Evolutionary conservation across 352 stramenopile genomes (phyloP).

Genomic region (Phytophthora sansomeana): DNA sequence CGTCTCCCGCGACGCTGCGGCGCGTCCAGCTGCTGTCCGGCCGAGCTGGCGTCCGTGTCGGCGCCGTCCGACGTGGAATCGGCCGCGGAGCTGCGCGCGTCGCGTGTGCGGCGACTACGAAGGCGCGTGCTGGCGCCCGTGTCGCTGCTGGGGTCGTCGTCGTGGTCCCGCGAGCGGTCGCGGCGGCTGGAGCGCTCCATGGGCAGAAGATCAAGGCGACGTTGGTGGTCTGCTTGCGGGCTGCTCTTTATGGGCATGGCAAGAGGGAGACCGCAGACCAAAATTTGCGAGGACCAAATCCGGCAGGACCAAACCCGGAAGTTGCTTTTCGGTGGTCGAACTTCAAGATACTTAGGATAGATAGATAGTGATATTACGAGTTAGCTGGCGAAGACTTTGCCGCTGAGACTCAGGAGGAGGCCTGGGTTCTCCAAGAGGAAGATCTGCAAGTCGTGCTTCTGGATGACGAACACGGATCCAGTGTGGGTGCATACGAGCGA

Average conservation of each 20-base stretch:
- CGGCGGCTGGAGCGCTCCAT: conserved; percentile 71
- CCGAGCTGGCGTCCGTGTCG: conserved; percentile 68
- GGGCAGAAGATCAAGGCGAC: not conserved
- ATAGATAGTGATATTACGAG: too few species aligned
- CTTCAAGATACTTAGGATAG: conserved; percentile 15
- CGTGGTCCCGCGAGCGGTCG: conserved; percentile 36
- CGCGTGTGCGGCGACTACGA: conserved; percentile 47
- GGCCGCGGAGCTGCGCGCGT: conserved; percentile 32
- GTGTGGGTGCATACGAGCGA: conserved; percentile 64
- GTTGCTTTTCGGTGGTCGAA: conserved; percentile 28
- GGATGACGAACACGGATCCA: conserved; percentile 67
- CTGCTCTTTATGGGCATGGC: not conserved
- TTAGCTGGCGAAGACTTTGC: conserved; percentile 59
- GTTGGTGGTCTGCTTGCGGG: not conserved
- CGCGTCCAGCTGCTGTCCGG: conserved; percentile 9
- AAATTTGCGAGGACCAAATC: too few species aligned
- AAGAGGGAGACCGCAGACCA: too few species aligned
- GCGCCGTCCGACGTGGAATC: conserved; percentile 63
- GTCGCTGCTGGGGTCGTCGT: conserved; percentile 41
- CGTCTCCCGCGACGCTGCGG: conserved; percentile 26
- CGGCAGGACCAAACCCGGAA: too few species aligned
- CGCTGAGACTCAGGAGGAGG: conserved; percentile 78
- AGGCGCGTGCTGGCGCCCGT: conserved; percentile 39
- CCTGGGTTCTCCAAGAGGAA: conserved; percentile 82
- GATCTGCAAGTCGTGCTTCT: conserved; percentile 71